Percentiles rank a stretch among this genome's conserved stretches.
Evolutionary conservation across 208 protist species (phyloP).

Genomic region (Phytomonas serpens): DNA sequence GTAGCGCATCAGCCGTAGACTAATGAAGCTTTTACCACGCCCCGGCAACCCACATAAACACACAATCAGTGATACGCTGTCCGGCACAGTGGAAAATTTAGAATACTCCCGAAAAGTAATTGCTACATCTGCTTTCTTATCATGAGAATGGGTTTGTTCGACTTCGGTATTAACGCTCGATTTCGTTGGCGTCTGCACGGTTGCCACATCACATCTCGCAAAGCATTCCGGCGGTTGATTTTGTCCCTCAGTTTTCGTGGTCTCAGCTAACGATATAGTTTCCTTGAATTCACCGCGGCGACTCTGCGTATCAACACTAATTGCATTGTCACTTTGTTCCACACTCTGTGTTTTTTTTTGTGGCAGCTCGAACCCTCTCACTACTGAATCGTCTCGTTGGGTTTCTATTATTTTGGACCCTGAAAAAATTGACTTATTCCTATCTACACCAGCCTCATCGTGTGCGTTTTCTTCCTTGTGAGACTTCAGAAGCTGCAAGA

Average conservation of each 20-base stretch:
- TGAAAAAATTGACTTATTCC: not conserved
- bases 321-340: not conserved
- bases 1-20: slow-evolving; percentile 75
- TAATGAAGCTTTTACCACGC: slow-evolving; percentile 87
- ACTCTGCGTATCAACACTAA: not conserved
- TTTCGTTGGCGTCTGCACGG: not conserved
- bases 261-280: not conserved
- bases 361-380: not conserved
- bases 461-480: not conserved
- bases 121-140: not conserved
- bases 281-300: not conserved
- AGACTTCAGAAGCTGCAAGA: not conserved
- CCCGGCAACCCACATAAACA: slow-evolving; percentile 86
- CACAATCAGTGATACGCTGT: slow-evolving; percentile 75
- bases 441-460: not conserved
- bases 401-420: not conserved
- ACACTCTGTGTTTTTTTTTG: not conserved
- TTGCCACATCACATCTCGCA: not conserved
- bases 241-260: not conserved
- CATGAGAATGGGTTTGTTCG: not conserved
- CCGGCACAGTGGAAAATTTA: slow-evolving; percentile 69
- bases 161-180: not conserved
- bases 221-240: not conserved
- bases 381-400: not conserved
- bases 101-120: slow-evolving; percentile 18